Evolutionary conservation across 306 rosid species (phyloP).

Genomic region (Vigna hirtella): DNA sequence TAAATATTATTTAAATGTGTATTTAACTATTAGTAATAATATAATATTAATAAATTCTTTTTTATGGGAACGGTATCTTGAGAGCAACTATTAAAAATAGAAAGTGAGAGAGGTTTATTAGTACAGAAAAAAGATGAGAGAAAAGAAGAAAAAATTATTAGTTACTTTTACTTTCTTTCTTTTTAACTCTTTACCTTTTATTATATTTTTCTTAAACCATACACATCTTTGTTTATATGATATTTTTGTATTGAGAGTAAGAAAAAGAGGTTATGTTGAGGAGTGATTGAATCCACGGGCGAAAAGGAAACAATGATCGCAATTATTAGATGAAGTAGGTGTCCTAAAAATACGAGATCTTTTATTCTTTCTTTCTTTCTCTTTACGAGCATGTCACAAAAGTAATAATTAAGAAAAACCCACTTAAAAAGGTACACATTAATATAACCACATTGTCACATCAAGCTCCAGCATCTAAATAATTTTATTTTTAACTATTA

Average conservation of each 20-base stretch:
- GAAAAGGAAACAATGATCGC: conserved; percentile 5
- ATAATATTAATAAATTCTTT: no score
- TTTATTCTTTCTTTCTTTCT: conserved; percentile 1
- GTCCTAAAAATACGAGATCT: conserved; percentile 28
- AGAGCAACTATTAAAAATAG: no score
- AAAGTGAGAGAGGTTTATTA: background rate
- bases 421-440: conserved; percentile 28
- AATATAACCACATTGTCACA: conserved; percentile 33
- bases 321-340: conserved; percentile 15
- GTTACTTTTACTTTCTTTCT: background rate
- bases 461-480: background rate
- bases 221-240: no score
- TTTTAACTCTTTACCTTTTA: no score
- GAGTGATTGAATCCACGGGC: background rate
- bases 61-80: no score
- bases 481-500: background rate
- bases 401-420: conserved; percentile 32
- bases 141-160: background rate
- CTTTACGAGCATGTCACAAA: conserved; percentile 42
- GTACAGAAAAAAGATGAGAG: no score
- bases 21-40: no score
- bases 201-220: no score
- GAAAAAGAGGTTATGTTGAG: background rate
- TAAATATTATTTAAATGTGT: no score
- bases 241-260: background rate